Conservation (phyloP, 306 rosid species). For the Cicer bijugum region DNA sequence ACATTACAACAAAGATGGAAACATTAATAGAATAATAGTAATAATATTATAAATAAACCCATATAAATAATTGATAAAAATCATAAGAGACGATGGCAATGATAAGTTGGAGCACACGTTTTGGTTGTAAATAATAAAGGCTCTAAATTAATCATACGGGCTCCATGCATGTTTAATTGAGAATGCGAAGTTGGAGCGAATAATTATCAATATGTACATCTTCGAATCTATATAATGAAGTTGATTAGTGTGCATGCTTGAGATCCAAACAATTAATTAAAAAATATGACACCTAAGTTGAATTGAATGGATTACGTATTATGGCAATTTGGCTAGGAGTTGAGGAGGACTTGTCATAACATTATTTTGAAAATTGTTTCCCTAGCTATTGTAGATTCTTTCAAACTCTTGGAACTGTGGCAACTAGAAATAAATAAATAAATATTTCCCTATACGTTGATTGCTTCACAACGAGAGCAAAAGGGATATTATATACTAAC, state of each 20-base stretch:
- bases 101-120: background rate
- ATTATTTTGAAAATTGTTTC: background rate
- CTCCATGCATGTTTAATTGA: background rate
- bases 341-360: slow-evolving; percentile 27
- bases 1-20: background rate
- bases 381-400: background rate
- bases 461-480: background rate
- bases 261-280: slow-evolving; percentile 16
- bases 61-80: background rate
- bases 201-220: background rate
- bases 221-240: background rate
- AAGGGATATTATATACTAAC: background rate
- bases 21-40: background rate
- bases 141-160: background rate
- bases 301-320: background rate
- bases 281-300: background rate
- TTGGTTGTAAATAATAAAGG: background rate
- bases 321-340: slow-evolving; percentile 4
- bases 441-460: background rate
- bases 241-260: slow-evolving; percentile 10
- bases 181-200: too few relatives aligned
- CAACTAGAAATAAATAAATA: slow-evolving; percentile 22
- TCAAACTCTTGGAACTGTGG: slow-evolving; percentile 8
- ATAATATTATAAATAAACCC: background rate
- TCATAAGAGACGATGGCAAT: background rate